Evolutionary conservation across 371 early-diverging fungal genomes (phyloP).

Genomic region (Fennellomyces sp.): DNA sequence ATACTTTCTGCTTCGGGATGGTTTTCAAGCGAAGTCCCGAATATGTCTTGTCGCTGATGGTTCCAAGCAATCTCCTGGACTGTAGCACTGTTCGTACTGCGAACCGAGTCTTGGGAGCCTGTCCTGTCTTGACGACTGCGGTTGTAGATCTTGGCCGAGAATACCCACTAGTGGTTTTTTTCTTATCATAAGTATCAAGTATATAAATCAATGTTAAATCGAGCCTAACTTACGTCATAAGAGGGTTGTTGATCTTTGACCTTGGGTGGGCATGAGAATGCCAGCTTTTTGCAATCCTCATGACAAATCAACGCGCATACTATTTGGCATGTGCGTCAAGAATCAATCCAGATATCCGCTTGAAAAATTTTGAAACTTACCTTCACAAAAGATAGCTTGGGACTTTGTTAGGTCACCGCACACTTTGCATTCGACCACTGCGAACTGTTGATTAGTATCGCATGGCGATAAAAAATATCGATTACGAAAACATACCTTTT

Average conservation of each 20-base stretch:
- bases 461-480: background rate
- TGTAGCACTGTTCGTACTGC: slow-evolving; percentile 1
- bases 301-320: slow-evolving; percentile 50
- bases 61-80: slow-evolving; percentile 8
- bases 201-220: background rate
- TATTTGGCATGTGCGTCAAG: slow-evolving; percentile 3
- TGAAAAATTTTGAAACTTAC: slow-evolving; percentile 14
- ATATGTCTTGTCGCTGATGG: slow-evolving; percentile 4
- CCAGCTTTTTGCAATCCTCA: slow-evolving; percentile 35
- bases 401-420: slow-evolving; percentile 35
- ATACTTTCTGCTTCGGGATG: slow-evolving; percentile 43
- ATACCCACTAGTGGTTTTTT: slow-evolving; percentile 21
- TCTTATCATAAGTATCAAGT: background rate
- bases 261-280: slow-evolving; percentile 50
- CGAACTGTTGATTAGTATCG: background rate
- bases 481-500: slow-evolving; percentile 28
- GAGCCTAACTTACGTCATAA: slow-evolving; percentile 32
- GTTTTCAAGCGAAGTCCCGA: slow-evolving; percentile 11
- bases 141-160: slow-evolving; percentile 28
- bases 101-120: slow-evolving; percentile 1
- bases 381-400: slow-evolving; percentile 40
- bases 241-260: slow-evolving; percentile 51
- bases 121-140: slow-evolving; percentile 5
- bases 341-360: background rate
- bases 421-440: slow-evolving; percentile 48